These are phyloP conservation scores for Moringa oleifera DNA, from an alignment of 345 rosid species.

Conservation along the genomic window DNA sequence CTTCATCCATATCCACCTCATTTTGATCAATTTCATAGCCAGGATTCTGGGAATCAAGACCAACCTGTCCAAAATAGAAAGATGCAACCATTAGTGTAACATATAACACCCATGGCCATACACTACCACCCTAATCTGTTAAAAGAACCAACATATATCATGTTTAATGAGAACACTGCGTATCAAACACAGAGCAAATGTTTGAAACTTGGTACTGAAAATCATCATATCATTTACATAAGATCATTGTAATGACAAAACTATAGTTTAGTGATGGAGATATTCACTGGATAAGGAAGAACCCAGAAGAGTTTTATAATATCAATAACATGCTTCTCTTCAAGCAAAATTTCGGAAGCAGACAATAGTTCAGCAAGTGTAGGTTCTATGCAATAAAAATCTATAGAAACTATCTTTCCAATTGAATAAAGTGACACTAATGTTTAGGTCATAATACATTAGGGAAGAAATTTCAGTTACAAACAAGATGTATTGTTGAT, in stretches of 20 bases:
- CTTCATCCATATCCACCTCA: slow-evolving; percentile 46
- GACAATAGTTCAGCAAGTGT: too few species aligned
- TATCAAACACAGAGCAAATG: background rate
- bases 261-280: background rate
- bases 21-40: slow-evolving; percentile 36
- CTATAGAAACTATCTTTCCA: too few species aligned
- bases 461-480: too few species aligned
- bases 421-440: too few species aligned
- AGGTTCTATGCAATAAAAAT: background rate
- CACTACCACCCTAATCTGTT: background rate
- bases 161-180: background rate
- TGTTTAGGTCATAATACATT: too few species aligned
- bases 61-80: slow-evolving; percentile 39
- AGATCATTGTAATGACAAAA: background rate
- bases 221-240: background rate
- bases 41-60: slow-evolving; percentile 39
- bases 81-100: background rate
- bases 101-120: background rate
- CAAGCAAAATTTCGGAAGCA: background rate
- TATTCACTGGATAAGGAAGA: background rate
- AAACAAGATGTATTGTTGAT: too few species aligned
- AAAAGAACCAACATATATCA: background rate
- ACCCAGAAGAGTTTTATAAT: background rate
- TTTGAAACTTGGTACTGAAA: background rate
- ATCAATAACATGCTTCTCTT: too few species aligned